phyloP scores from a whole-genome alignment of 192 early-diverging fungal species.

The Dissophora ornata region DNA sequence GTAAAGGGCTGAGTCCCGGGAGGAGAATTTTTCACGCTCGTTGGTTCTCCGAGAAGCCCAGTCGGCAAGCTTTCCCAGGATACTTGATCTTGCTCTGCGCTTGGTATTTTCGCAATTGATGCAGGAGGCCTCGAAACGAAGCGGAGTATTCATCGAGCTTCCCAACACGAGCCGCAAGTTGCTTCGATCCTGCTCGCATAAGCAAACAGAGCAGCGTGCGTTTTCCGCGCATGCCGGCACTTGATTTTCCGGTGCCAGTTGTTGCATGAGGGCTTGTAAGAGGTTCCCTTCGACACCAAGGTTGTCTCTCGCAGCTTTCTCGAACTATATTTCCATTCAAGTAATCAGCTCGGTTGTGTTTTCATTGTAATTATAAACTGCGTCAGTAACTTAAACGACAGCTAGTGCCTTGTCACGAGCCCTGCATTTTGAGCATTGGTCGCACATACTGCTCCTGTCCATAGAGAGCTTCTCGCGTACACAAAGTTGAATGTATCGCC shows the following conservation, averaged over 20 bases:
- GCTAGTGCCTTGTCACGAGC: too few relatives aligned
- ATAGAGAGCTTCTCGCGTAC: too few relatives aligned
- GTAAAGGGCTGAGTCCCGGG: not conserved
- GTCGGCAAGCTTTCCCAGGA: not conserved
- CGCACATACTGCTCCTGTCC: too few relatives aligned
- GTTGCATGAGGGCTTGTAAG: constrained; percentile 4
- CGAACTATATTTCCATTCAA: not conserved
- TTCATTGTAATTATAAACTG: too few relatives aligned
- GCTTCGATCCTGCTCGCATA: not conserved
- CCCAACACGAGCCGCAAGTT: not conserved
- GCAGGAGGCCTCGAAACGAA: not conserved
- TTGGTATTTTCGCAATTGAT: not conserved
- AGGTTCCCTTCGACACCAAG: constrained; percentile 17
- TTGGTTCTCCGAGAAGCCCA: not conserved
- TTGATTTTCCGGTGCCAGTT: constrained; percentile 7
- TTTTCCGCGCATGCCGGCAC: constrained; percentile 18
- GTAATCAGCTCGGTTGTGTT: too few relatives aligned
- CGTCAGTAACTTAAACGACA: too few relatives aligned
- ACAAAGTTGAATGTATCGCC: too few relatives aligned
- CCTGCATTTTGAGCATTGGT: too few relatives aligned
- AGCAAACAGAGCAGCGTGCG: not conserved
- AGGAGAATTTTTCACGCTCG: not conserved
- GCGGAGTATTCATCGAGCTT: not conserved
- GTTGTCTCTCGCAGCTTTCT: constrained; percentile 13
- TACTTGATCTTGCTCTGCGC: not conserved